These are phyloP conservation scores for Rhodotorula sp. DNA, from an alignment of 1,284 basidiomycete species.

Conservation along the genomic window DNA sequence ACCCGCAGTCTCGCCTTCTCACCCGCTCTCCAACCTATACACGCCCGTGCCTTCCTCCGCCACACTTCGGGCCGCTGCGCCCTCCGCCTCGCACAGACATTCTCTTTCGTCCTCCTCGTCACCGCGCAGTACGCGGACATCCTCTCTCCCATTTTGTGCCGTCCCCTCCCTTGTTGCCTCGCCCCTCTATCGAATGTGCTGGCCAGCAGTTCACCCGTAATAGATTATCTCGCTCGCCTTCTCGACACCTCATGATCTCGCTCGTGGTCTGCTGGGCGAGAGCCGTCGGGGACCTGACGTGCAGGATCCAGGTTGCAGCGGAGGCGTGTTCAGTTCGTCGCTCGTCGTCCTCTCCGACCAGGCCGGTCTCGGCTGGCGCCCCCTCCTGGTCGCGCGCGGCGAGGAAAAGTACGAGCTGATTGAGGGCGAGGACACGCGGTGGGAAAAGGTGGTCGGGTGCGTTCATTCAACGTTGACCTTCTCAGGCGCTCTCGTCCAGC, in stretches of 20 bases:
- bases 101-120: not conserved
- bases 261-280: too few species aligned
- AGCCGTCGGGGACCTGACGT: too few species aligned
- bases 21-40: too few species aligned
- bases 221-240: too few species aligned
- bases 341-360: constrained; percentile 27
- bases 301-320: not conserved
- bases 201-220: too few species aligned
- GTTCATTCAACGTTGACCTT: not conserved
- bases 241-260: too few species aligned
- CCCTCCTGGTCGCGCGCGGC: constrained; percentile 30
- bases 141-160: too few species aligned
- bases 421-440: constrained; percentile 31
- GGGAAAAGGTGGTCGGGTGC: constrained; percentile 31
- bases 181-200: too few species aligned
- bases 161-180: too few species aligned
- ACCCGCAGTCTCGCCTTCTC: not conserved
- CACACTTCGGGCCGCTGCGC: not conserved
- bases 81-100: not conserved
- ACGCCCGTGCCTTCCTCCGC: too few species aligned
- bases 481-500: not conserved
- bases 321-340: constrained; percentile 29
- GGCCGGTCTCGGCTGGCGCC: constrained; percentile 14
- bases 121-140: too few species aligned
- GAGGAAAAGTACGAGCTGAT: constrained; percentile 35